Evolutionary conservation across 2,329 filamentous ascomycete species (phyloP).

Genomic region (Colletotrichum truncatum): DNA sequence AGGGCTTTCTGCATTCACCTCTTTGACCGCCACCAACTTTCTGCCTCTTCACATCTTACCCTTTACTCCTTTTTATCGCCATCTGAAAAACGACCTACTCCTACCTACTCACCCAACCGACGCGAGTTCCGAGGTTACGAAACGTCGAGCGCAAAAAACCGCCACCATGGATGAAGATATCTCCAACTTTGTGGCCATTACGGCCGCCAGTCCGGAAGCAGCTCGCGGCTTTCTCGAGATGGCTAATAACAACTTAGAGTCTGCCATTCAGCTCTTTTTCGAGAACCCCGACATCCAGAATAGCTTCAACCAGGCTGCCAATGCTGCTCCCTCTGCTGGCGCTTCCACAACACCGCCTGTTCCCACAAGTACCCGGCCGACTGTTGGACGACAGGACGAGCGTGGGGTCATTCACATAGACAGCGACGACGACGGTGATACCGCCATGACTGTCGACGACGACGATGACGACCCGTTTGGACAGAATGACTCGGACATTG

Average conservation of each 20-base stretch:
- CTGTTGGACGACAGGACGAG: constrained; percentile 58
- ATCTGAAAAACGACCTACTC: too few species aligned
- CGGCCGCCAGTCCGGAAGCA: constrained; percentile 75
- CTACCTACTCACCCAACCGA: background rate
- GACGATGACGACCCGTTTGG: constrained; percentile 49
- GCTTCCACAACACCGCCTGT: constrained; percentile 34
- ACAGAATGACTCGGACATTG: constrained; percentile 46
- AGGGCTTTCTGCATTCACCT: background rate
- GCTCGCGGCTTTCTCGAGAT: constrained; percentile 86
- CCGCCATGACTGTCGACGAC: constrained; percentile 47
- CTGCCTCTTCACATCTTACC: too few species aligned
- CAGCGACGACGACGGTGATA: constrained; percentile 74
- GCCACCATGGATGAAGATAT: constrained; percentile 76
- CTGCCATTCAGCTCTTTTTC: constrained; percentile 90
- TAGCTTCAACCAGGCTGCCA: constrained; percentile 50
- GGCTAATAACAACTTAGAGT: constrained; percentile 83
- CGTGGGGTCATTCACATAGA: constrained; percentile 78
- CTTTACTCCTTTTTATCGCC: too few species aligned
- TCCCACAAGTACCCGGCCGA: constrained; percentile 37
- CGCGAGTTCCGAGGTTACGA: background rate
- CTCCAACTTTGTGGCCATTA: constrained; percentile 83
- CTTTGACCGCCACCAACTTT: constrained; percentile 12
- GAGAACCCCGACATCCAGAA: constrained; percentile 81
- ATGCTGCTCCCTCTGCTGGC: constrained; percentile 42
- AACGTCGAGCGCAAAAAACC: background rate